Base-by-base conservation (phyloP, 1,284 basidiomycete genomes). In the Austroboletus niveus region DNA sequence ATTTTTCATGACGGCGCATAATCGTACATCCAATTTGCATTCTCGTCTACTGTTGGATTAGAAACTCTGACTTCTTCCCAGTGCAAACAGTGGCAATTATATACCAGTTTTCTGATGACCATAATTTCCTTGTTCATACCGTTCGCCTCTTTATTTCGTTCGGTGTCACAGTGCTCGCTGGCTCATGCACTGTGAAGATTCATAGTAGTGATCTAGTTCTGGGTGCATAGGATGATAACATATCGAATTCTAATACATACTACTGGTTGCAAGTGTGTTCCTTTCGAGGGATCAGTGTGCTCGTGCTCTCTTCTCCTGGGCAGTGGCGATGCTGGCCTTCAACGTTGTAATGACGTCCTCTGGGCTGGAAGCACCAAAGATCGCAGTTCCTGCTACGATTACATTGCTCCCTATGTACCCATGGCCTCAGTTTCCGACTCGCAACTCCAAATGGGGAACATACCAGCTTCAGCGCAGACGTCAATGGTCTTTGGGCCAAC, bases 331-430 rank as follows among this genome's bases (percentile, higher is more conserved):
- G 11, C 82, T 78, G 22, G 79, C 71, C 69, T 89, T 92, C 54
- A 98, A 75, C 12, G 79, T 72, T 42, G 76, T 60, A 46, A 97
- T 96, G 40, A 94, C 92, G 41, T 81, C 71, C 55, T 88, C 86
- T 0, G 97, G 92, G 60, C 87, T 78, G 17, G 82, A 69, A 15
- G 94, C 85, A 44, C 83, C 85, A 66, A 99, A 99, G 60, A 99
- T 89, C 12, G 97, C 95, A 8, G 94, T 98, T 17, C 97, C 97
- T 9, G 97, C 96, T 12, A 99, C 97, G 57, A 99, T 94, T 57
- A 99, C 94, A 67, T 99, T 99, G 68, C 94, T 92, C 38, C 94
- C 93, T 94, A 62, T 54, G 20, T 7, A 42, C 7, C 9, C 15
- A 34, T 24, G 15, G 27, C n/a, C 31, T 55, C 36, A 52, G 30